These are phyloP conservation scores for Ceratocystis smalleyi DNA, from an alignment of 2,329 filamentous ascomycete genomes.

Conservation along the genomic window DNA sequence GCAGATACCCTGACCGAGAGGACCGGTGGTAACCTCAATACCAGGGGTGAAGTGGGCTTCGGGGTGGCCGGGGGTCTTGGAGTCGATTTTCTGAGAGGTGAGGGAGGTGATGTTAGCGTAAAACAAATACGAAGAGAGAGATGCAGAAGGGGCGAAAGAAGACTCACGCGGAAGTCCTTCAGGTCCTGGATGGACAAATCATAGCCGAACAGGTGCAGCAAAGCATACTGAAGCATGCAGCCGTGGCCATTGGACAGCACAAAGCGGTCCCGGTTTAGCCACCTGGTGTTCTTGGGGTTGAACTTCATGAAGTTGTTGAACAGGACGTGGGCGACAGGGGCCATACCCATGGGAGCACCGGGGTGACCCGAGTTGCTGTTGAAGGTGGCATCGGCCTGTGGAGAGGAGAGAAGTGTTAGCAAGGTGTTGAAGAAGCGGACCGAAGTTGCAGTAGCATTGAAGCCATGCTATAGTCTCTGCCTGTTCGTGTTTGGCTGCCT, in stretches of 20 bases:
- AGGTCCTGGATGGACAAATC: conserved; percentile 73
- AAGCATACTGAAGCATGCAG: conserved; percentile 98
- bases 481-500: too few relatives aligned
- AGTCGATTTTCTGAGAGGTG: conserved; percentile 34
- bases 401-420: conserved; percentile 4
- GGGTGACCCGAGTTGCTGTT: conserved; percentile 96
- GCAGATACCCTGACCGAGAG: conserved; percentile 90
- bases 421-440: too few relatives aligned
- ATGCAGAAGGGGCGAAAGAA: conserved; percentile 1
- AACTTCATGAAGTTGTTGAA: conserved; percentile 99
- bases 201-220: conserved; percentile 94
- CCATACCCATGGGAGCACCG: conserved; percentile 93
- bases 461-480: too few relatives aligned
- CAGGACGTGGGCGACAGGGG: conserved; percentile 86
- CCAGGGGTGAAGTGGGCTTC: conserved; percentile 94
- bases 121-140: conserved; percentile 1
- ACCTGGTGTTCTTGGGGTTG: conserved; percentile 97
- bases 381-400: conserved; percentile 89
- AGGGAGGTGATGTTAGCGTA: conserved; percentile 8
- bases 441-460: too few relatives aligned
- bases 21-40: conserved; percentile 94
- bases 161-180: conserved; percentile 85
- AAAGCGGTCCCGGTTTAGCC: conserved; percentile 95
- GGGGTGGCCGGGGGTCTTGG: conserved; percentile 88
- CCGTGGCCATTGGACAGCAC: conserved; percentile 98